Evolutionary conservation across 2,329 filamentous ascomycete species (phyloP), one percentile per base, ranked within the genome.

Genomic region (Penicillium concentricum): DNA sequence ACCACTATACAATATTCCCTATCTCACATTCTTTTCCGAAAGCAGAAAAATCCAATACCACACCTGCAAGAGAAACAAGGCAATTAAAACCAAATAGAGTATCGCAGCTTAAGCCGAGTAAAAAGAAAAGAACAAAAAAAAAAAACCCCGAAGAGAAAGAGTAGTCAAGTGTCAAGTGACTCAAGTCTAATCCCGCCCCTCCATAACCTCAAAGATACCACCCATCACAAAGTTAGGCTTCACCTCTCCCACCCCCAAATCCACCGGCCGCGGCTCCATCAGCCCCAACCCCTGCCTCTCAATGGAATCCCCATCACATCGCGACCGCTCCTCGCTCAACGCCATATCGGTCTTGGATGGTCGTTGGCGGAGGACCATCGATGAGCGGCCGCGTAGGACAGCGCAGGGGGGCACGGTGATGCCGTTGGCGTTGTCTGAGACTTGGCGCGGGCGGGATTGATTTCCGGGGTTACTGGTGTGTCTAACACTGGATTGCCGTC

Each of bases 131-230:
- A 46, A 50, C 16, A 46, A 10, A 37, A 42, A 20, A 42, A 39
- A 38, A 26, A 22, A 35, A 22, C 15, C 10, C 13, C 37, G 45
- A 28, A 8, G n/a, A 10, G 20, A 46, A 50, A 38, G 18, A 52
- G 32, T n/a, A 53, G 54, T 46, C 2, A n/a, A 24, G 24, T 26
- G 24, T n/a, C n/a, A 26, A 26, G 5, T 1, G 24, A n/a, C n/a
- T 26, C 24, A 26, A 50, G 47, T 49, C 51, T 62, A 78, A 46
- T 69, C 71, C 22, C 63, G 60, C 13, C 74, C 75, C 57, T 79
- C 77, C 75, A 79, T 74, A 32, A 79, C 75, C 65, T 79, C 77
- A 54, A 78, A 75, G 34, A 79, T 79, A 9, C 77, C 77, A 16
- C 77, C 77, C 72, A 79, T 75, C 24, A 79, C 76, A 59, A 75